Evolutionary conservation across 805 yeast species (phyloP), one percentile per base, ranked within the genome.

Genomic region (Suhomyces sp.): DNA sequence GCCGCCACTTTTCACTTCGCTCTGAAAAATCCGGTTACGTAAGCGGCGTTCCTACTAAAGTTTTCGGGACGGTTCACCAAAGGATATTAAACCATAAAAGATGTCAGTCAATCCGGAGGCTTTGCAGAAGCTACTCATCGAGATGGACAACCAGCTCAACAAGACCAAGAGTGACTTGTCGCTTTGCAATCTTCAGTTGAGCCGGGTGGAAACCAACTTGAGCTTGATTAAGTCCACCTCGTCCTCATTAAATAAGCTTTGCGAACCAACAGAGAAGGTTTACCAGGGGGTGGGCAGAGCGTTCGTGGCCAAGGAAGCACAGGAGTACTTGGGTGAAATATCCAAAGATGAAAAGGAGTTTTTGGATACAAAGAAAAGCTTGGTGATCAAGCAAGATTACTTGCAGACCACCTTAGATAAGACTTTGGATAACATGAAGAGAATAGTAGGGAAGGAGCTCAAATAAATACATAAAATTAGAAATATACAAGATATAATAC

Each of bases 281-380:
- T 91, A 96, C 94, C 82, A 88, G 63, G 89, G 96, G 4, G 81
- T 89, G 33, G 97, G 97, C 25, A 87, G 86, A 67, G 81, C 89
- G 27, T 87, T 86, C 64, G 69, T 86, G 8, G 66, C 71, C 44
- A 76, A 76, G 4, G 73, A 75, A 24, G 72, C 73, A 2, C 60
- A 65, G 3, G 68, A 72, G 3, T 87, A 88, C 67, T 65, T 78
- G 44, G 60, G 65, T 10, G 76, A 75, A 48, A 67, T 89, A 31
- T 63, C 72, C 20, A 63, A 68, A 20, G 89, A 88, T 57, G 81
- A 80, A 56, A 66, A 68, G 41, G 80, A 74, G 13, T 76, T 83
- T 53, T 65, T 76, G 49, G 96, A 87, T 15, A 82, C 84, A 57
- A 68, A 82, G 55, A 78, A 77, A 54, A 82, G 83, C 37, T 73